Conservation (phyloP, 2,329 filamentous ascomycete genomes). For the Diplodia sapinea region DNA sequence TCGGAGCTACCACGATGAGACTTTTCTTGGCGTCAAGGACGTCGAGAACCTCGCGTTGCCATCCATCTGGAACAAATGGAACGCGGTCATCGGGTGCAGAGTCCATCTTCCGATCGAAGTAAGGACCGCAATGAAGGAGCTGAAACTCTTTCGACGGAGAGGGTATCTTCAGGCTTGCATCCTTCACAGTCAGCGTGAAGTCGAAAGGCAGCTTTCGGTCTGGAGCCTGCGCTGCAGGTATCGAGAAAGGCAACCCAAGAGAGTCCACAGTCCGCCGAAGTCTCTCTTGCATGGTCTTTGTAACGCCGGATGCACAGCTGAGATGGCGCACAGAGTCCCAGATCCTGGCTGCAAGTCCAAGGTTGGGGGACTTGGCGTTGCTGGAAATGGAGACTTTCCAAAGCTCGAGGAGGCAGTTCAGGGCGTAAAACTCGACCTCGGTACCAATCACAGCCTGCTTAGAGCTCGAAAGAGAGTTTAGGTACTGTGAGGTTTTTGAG, state of each 20-base stretch:
- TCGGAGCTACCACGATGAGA: constrained; percentile 77
- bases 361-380: constrained; percentile 42
- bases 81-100: constrained; percentile 71
- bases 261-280: constrained; percentile 47
- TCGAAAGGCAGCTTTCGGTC: constrained; percentile 55
- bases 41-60: constrained; percentile 77
- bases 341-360: constrained; percentile 54
- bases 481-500: constrained; percentile 56
- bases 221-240: constrained; percentile 40
- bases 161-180: constrained; percentile 45
- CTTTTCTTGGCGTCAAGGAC: constrained; percentile 73
- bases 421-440: constrained; percentile 57
- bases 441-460: constrained; percentile 50
- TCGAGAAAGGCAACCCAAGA: constrained; percentile 46
- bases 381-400: constrained; percentile 46
- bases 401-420: constrained; percentile 56
- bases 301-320: constrained; percentile 46
- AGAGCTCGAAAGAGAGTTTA: constrained; percentile 50
- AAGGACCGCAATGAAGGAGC: constrained; percentile 71
- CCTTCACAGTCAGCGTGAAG: constrained; percentile 36
- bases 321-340: constrained; percentile 54
- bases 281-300: constrained; percentile 50
- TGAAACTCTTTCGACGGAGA: constrained; percentile 65
- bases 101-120: constrained; percentile 76
- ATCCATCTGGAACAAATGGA: constrained; percentile 74